A percentile compares a stretch with the other conserved stretches of the same genome.
Evolutionary conservation across 2,329 filamentous ascomycete species (phyloP).

Genomic region (Beauveria rudraprayagi): DNA sequence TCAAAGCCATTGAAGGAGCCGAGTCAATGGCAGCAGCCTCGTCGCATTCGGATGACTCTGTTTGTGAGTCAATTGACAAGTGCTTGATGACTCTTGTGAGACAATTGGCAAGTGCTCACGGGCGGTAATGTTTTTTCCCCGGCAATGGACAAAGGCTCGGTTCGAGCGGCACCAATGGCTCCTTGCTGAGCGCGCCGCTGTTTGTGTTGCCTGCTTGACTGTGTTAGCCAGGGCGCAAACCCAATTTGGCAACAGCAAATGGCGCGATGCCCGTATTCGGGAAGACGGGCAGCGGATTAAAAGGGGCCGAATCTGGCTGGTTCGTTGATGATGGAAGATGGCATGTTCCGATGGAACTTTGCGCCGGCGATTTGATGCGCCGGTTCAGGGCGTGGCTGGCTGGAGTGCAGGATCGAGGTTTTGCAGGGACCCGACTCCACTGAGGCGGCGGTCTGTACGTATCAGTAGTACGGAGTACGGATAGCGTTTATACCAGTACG

Average conservation of each 20-base stretch:
- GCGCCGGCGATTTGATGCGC: no score
- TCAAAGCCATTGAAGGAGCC: neutral
- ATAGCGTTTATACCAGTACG: no score
- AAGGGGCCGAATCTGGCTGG: neutral
- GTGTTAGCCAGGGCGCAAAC: neutral
- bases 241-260: neutral
- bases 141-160: neutral
- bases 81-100: slow-evolving; percentile 4
- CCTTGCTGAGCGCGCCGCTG: neutral
- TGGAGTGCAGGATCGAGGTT: no score
- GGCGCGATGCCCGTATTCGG: neutral
- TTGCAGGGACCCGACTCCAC: no score
- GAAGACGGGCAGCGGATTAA: neutral
- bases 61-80: neutral
- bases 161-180: neutral
- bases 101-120: neutral
- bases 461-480: no score
- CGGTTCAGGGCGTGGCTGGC: no score
- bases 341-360: neutral
- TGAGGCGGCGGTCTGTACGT: no score
- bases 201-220: neutral
- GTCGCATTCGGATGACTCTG: neutral
- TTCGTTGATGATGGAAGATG: neutral
- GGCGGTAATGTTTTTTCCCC: neutral
- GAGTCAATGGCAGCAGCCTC: neutral